A percentile compares a stretch with the other conserved stretches of the same genome.
Evolutionary conservation across 352 stramenopile genomes (phyloP).

Genomic region (Pseudoperonospora humuli): DNA sequence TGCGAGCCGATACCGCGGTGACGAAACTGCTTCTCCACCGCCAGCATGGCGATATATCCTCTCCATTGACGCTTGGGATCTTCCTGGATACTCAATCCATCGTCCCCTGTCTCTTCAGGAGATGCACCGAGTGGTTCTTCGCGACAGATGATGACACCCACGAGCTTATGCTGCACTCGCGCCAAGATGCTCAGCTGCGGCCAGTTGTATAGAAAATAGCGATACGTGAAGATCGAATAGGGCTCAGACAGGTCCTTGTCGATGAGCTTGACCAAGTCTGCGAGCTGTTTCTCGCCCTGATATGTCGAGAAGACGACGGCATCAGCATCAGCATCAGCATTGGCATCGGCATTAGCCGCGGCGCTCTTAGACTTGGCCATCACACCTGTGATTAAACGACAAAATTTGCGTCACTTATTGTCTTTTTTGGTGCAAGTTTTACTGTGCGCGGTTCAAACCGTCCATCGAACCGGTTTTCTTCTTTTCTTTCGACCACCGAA

Average conservation of each 20-base stretch:
- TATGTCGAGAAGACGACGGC: constrained; percentile 63
- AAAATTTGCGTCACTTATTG: not conserved
- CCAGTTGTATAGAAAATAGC: constrained; percentile 95
- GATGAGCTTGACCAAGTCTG: constrained; percentile 89
- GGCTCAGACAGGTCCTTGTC: constrained; percentile 92
- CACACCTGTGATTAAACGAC: not conserved
- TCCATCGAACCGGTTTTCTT: too few species aligned
- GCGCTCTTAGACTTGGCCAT: constrained; percentile 23
- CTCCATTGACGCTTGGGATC: constrained; percentile 38
- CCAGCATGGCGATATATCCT: constrained; percentile 94
- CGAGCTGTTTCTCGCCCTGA: constrained; percentile 85
- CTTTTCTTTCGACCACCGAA: too few species aligned
- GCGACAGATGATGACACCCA: constrained; percentile 91
- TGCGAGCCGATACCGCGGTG: constrained; percentile 88
- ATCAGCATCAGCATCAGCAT: constrained; percentile 1
- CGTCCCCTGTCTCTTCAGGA: constrained; percentile 37
- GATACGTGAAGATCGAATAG: constrained; percentile 95
- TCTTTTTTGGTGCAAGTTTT: too few species aligned
- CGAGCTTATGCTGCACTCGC: constrained; percentile 75
- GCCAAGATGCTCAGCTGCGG: constrained; percentile 88
- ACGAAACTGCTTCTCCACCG: constrained; percentile 86
- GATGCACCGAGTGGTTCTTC: constrained; percentile 69
- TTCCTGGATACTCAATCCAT: constrained; percentile 7
- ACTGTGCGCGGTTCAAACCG: too few species aligned
- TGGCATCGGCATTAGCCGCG: too few species aligned